phyloP scores from a whole-genome alignment of 169 alveolate species.

The Theileria luwenshuni region DNA sequence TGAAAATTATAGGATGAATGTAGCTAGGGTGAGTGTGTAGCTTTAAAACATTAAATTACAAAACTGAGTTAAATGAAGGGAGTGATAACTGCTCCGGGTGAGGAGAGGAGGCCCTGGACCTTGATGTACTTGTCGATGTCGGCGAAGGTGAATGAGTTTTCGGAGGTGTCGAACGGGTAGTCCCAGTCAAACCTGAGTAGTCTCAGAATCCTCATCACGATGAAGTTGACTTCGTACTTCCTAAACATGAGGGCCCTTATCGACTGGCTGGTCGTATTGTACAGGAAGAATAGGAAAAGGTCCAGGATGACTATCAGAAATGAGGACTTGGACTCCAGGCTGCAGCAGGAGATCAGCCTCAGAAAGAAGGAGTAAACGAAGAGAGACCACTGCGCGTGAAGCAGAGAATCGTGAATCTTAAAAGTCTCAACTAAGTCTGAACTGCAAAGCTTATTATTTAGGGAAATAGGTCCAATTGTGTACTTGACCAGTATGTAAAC shows the following conservation, averaged over 20 bases:
- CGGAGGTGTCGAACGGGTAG: conserved; percentile 24
- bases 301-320: conserved; percentile 39
- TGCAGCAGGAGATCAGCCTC: conserved; percentile 49
- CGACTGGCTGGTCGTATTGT: conserved; percentile 45
- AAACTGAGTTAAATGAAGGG: conserved; percentile 31
- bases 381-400: conserved; percentile 63
- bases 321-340: conserved; percentile 43
- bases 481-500: conserved; percentile 39
- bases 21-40: not conserved
- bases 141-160: conserved; percentile 44
- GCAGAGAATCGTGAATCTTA: conserved; percentile 29
- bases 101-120: conserved; percentile 59
- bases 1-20: too few relatives aligned
- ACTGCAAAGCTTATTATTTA: conserved; percentile 37
- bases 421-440: conserved; percentile 34
- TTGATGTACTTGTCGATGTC: conserved; percentile 57
- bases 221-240: conserved; percentile 50
- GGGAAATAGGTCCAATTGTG: conserved; percentile 41
- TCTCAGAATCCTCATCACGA: conserved; percentile 35
- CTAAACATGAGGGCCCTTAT: conserved; percentile 55
- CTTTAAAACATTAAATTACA: not conserved
- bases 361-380: conserved; percentile 22
- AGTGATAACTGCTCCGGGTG: conserved; percentile 58
- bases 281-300: conserved; percentile 29
- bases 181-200: conserved; percentile 30